Conservation (phyloP, 768 basidiomycete genomes). For the Suillus lakei region DNA sequence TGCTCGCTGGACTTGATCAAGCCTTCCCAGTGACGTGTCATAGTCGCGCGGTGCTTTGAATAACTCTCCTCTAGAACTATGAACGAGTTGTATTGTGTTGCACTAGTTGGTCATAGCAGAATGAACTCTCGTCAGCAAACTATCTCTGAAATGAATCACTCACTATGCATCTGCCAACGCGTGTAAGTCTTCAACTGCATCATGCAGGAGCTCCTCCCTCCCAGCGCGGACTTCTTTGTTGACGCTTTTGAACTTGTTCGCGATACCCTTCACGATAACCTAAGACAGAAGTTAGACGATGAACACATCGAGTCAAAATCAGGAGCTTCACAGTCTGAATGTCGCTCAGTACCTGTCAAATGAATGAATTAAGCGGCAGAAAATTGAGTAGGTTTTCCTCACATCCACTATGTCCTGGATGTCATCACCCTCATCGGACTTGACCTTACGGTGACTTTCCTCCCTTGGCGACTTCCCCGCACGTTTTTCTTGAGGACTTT, state of each 20-base stretch:
- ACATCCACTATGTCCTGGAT: constrained; percentile 50
- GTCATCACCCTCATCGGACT: constrained; percentile 15
- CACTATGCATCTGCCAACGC: constrained; percentile 43
- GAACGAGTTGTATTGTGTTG: constrained; percentile 54
- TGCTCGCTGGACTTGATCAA: constrained; percentile 45
- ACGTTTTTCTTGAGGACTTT: neutral
- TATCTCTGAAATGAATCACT: neutral
- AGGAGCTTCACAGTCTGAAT: constrained; percentile 47
- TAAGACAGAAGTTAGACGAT: constrained; percentile 31
- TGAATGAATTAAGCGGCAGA: neutral
- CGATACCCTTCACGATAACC: constrained; percentile 54
- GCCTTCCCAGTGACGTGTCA: constrained; percentile 47
- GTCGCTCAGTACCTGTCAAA: constrained; percentile 50
- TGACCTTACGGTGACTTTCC: neutral
- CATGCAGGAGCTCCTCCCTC: constrained; percentile 50
- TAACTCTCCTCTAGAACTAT: constrained; percentile 63
- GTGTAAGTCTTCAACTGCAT: constrained; percentile 48
- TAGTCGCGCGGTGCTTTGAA: constrained; percentile 43
- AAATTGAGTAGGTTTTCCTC: constrained; percentile 13
- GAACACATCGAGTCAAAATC: neutral
- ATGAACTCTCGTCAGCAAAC: neutral
- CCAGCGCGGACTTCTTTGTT: constrained; percentile 49
- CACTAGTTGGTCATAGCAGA: constrained; percentile 38
- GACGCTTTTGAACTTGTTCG: constrained; percentile 51
- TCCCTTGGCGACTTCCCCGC: neutral